These are phyloP conservation scores for Paspalum vaginatum DNA, from an alignment of 176 grass and related monocot species.

Conservation along the genomic window DNA sequence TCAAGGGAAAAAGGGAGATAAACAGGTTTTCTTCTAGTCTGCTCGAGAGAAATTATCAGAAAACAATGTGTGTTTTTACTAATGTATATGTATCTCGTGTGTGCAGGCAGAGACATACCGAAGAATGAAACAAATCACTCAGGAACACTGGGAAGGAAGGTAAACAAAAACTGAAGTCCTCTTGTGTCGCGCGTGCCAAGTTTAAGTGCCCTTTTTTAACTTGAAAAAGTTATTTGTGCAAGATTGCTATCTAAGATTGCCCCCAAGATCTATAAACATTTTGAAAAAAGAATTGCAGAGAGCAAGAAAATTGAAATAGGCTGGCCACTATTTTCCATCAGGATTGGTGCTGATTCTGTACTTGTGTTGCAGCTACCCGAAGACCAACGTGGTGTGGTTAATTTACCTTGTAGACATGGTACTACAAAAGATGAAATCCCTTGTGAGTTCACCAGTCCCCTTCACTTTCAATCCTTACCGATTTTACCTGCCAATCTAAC, in stretches of 20 bases:
- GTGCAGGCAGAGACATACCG: conserved; percentile 83
- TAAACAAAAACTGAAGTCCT: conserved; percentile 37
- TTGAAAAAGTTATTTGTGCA: conserved; percentile 6
- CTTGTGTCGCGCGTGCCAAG: conserved; percentile 1
- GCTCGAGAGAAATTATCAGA: conserved; percentile 3
- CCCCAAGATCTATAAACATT: not conserved
- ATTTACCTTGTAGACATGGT: conserved; percentile 92
- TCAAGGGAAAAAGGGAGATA: conserved; percentile 81
- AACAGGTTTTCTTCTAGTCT: conserved; percentile 66
- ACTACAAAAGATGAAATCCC: conserved; percentile 63
- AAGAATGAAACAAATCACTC: conserved; percentile 87
- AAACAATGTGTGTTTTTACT: conserved; percentile 37
- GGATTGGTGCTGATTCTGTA: not conserved
- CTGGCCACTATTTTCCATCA: conserved; percentile 4
- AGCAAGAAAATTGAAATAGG: not conserved
- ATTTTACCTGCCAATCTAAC: not conserved
- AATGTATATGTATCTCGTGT: conserved; percentile 29
- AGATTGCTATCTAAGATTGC: not conserved
- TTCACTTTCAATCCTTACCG: conserved; percentile 9
- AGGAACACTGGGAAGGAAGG: conserved; percentile 81
- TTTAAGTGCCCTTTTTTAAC: not conserved
- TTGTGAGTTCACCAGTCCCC: conserved; percentile 54
- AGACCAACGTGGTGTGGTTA: conserved; percentile 93
- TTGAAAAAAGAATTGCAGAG: not conserved
- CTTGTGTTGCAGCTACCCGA: conserved; percentile 68